Percentiles rank a stretch among this genome's conserved stretches.
These are phyloP conservation scores for Fomitopsis betulina DNA, from an alignment of 1,284 basidiomycete species.

Conservation along the genomic window DNA sequence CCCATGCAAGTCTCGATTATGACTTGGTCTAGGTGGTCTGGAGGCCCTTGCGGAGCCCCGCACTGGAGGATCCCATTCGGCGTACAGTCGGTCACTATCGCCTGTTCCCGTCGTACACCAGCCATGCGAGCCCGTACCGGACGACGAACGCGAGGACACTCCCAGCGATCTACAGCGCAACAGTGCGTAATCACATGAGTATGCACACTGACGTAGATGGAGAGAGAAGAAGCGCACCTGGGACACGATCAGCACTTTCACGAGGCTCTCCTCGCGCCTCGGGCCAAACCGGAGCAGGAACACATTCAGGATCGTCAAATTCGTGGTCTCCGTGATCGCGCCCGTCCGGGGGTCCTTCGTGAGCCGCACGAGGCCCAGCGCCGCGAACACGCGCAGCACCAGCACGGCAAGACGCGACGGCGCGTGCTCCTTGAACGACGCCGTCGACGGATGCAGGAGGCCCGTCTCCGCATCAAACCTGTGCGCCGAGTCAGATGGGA, in stretches of 20 bases:
- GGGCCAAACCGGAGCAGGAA: conserved; percentile 76
- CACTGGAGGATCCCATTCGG: neutral
- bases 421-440: conserved; percentile 47
- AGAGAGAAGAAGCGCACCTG: conserved; percentile 43
- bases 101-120: conserved; percentile 88
- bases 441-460: conserved; percentile 70
- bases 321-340: conserved; percentile 66
- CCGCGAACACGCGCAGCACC: conserved; percentile 53
- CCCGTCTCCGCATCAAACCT: conserved; percentile 76
- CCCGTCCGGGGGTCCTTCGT: conserved; percentile 52
- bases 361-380: conserved; percentile 65
- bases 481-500: conserved; percentile 1
- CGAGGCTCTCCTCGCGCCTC: conserved; percentile 77
- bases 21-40: neutral
- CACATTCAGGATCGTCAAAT: conserved; percentile 86
- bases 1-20: neutral
- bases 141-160: conserved; percentile 79
- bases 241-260: conserved; percentile 63
- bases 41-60: neutral
- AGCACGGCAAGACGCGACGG: conserved; percentile 47
- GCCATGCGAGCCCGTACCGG: conserved; percentile 81
- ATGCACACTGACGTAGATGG: neutral
- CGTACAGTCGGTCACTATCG: conserved; percentile 41
- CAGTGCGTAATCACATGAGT: neutral
- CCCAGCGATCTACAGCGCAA: conserved; percentile 49